Percentiles rank a stretch among this genome's conserved stretches.
phyloP scores from a whole-genome alignment of 257 asterid genomes.

The Petunia axillaris region DNA sequence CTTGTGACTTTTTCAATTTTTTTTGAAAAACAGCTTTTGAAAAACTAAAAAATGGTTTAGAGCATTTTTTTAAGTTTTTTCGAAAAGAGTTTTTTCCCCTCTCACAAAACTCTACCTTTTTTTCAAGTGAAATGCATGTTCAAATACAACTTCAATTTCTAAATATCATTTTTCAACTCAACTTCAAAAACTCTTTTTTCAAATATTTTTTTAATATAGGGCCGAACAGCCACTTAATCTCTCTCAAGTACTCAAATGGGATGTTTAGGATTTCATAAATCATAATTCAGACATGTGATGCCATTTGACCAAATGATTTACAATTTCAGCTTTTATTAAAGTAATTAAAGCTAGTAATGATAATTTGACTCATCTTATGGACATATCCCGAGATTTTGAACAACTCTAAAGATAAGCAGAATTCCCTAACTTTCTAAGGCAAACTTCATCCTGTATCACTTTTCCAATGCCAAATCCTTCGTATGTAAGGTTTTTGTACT shows the following conservation, averaged over 20 bases:
- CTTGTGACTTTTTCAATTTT: no score
- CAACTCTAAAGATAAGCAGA: not conserved
- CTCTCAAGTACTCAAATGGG: not conserved
- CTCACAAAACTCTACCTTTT: no score
- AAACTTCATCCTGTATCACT: not conserved
- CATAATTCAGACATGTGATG: slow-evolving; percentile 5
- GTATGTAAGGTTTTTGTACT: not conserved
- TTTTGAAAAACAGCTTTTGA: no score
- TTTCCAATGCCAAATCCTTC: not conserved
- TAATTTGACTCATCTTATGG: slow-evolving; percentile 4
- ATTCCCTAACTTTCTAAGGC: not conserved
- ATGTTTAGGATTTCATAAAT: not conserved
- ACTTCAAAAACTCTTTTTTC: no score
- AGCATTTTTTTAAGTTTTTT: no score
- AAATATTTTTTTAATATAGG: no score
- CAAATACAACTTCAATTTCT: no score
- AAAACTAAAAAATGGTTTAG: no score
- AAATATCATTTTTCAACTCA: no score
- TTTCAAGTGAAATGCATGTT: no score
- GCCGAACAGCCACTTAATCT: not conserved
- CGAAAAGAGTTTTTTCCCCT: no score
- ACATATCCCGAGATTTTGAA: not conserved
- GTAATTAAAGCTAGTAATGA: not conserved
- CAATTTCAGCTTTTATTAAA: not conserved
- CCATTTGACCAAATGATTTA: not conserved